phyloP scores from a whole-genome alignment of 1,284 basidiomycete genomes.

The Microbotryum silenes-acaulis region DNA sequence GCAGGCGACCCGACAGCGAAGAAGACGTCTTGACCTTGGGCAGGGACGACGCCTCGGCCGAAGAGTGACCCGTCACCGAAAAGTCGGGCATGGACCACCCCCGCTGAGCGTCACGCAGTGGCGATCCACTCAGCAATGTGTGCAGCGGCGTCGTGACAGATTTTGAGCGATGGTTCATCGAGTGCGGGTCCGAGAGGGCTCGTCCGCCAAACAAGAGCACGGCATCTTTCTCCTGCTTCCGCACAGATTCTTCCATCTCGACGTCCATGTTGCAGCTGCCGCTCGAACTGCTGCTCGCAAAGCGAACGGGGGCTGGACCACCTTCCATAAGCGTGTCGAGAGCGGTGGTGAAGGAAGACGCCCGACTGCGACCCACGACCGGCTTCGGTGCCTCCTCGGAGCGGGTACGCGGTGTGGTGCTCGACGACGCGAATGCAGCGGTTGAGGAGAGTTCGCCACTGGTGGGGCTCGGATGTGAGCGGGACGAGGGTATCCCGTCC shows the following conservation, averaged over 20 bases:
- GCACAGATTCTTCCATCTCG: slow-evolving; percentile 11
- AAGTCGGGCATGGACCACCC: slow-evolving; percentile 19
- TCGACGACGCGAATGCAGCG: neutral
- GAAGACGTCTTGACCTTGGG: neutral
- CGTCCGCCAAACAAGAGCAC: slow-evolving; percentile 20
- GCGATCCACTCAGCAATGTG: neutral
- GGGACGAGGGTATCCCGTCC: slow-evolving; percentile 16
- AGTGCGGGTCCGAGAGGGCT: slow-evolving; percentile 4
- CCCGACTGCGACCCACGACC: slow-evolving; percentile 7
- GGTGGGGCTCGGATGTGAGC: slow-evolving; percentile 20
- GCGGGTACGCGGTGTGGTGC: slow-evolving; percentile 1
- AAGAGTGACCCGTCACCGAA: neutral
- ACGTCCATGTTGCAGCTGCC: slow-evolving; percentile 6
- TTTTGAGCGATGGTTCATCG: neutral
- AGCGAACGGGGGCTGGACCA: slow-evolving; percentile 25
- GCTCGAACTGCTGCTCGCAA: slow-evolving; percentile 14
- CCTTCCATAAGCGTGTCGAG: slow-evolving; percentile 28
- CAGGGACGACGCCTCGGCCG: neutral
- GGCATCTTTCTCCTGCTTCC: slow-evolving; percentile 9
- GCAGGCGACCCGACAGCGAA: slow-evolving; percentile 1
- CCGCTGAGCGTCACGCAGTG: slow-evolving; percentile 2
- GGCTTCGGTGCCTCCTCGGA: neutral
- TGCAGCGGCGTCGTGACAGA: neutral
- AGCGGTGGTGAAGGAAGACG: slow-evolving; percentile 5
- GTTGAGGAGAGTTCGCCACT: slow-evolving; percentile 17